Conservation (phyloP, 306 rosid genomes). For the Hippophae rhamnoides region DNA sequence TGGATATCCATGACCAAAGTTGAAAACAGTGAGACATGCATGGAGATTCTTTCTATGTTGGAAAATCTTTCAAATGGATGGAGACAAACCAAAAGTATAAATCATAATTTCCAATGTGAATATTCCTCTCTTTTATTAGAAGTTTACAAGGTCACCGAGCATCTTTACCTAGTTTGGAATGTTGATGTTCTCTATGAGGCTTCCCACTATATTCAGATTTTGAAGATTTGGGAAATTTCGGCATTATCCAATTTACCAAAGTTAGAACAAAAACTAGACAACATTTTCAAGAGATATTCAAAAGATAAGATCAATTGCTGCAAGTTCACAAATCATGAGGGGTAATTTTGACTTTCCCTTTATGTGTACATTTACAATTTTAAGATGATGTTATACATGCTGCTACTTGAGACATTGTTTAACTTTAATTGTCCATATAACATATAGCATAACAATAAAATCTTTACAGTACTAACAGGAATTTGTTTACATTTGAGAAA, state of each 20-base stretch:
- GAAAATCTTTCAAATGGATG: constrained; percentile 44
- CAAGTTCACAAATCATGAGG: constrained; percentile 17
- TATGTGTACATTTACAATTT: background rate
- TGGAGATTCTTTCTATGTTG: constrained; percentile 27
- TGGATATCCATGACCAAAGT: constrained; percentile 21
- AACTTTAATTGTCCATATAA: no score
- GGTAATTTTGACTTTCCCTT: constrained; percentile 18
- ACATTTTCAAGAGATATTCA: constrained; percentile 17
- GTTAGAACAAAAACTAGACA: constrained; percentile 22
- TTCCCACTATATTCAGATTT: constrained; percentile 24
- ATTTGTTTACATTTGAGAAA: no score
- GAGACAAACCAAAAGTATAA: constrained; percentile 25
- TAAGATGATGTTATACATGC: background rate
- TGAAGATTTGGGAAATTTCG: constrained; percentile 44
- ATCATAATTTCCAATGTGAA: constrained; percentile 6
- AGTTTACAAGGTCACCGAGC: constrained; percentile 30
- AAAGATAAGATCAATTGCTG: constrained; percentile 29
- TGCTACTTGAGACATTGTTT: no score
- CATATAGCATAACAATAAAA: no score
- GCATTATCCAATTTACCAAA: constrained; percentile 21
- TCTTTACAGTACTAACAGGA: no score
- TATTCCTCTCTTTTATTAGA: constrained; percentile 27
- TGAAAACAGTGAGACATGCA: constrained; percentile 17
- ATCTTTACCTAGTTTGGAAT: constrained; percentile 40
- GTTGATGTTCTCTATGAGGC: constrained; percentile 31